A percentile compares a stretch with the other conserved stretches of the same genome.
These are phyloP conservation scores for Capsicum chinense DNA, from an alignment of 257 asterid species.

Conservation along the genomic window DNA sequence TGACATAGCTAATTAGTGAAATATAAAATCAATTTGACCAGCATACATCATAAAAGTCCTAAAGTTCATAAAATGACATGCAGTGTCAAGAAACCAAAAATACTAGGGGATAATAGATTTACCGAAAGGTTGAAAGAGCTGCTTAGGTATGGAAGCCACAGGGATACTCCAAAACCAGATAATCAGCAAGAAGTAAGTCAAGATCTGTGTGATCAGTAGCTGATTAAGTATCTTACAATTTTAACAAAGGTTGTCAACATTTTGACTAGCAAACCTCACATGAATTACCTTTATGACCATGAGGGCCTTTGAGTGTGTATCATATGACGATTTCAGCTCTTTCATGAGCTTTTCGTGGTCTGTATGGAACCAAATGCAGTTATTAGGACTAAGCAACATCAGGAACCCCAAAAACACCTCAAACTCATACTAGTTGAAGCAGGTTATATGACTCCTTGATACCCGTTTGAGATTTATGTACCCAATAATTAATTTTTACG, in stretches of 20 bases:
- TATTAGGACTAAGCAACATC: background rate
- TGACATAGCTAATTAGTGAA: background rate
- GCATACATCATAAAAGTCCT: background rate
- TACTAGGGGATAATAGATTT: slow-evolving; percentile 35
- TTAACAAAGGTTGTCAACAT: slow-evolving; percentile 19
- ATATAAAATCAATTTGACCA: background rate
- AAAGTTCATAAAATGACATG: background rate
- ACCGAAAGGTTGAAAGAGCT: slow-evolving; percentile 94
- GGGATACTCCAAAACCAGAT: slow-evolving; percentile 90
- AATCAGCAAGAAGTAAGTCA: slow-evolving; percentile 54
- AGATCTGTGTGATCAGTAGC: slow-evolving; percentile 47
- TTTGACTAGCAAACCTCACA: slow-evolving; percentile 32
- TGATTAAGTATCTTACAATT: slow-evolving; percentile 16
- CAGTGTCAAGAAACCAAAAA: background rate
- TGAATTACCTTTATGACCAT: slow-evolving; percentile 58
- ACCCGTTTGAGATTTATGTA: background rate
- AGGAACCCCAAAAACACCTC: background rate
- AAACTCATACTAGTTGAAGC: background rate
- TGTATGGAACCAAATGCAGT: slow-evolving; percentile 39
- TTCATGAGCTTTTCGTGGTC: slow-evolving; percentile 62
- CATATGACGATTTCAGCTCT: slow-evolving; percentile 58
- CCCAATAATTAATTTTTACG: background rate
- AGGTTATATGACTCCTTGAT: background rate
- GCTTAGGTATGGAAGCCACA: slow-evolving; percentile 70
- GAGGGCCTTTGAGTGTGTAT: slow-evolving; percentile 52